Conservation (phyloP, 2,329 filamentous ascomycete genomes). For the Phyllosticta ampelicida region DNA sequence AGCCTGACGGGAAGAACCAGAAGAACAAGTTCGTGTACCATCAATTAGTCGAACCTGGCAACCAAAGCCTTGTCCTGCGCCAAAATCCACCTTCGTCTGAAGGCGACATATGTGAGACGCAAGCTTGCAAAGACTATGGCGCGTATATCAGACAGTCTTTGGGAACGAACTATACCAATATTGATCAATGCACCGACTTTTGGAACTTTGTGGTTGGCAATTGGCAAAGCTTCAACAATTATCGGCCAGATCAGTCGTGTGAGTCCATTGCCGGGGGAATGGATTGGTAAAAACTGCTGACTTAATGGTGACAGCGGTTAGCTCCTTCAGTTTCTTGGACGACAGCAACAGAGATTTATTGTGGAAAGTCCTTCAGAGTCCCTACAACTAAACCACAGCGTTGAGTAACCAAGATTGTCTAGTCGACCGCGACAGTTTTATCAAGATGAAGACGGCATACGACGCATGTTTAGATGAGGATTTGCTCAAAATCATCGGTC, state of each 20-base stretch:
- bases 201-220: slow-evolving; percentile 58
- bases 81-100: background rate
- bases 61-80: background rate
- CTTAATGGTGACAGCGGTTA: background rate
- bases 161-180: slow-evolving; percentile 48
- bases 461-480: slow-evolving; percentile 55
- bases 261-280: slow-evolving; percentile 12
- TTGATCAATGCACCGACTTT: slow-evolving; percentile 61
- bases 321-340: background rate
- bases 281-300: background rate
- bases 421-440: slow-evolving; percentile 51
- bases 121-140: slow-evolving; percentile 52
- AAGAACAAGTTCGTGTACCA: background rate
- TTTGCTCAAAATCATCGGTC: slow-evolving; percentile 43
- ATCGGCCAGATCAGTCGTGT: slow-evolving; percentile 47
- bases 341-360: background rate
- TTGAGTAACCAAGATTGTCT: slow-evolving; percentile 22
- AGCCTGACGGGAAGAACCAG: background rate
- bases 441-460: slow-evolving; percentile 54
- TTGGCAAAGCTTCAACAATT: slow-evolving; percentile 53
- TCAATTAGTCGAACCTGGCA: background rate
- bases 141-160: slow-evolving; percentile 53
- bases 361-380: background rate
- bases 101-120: slow-evolving; percentile 39
- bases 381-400: background rate